Evolutionary conservation across 1,284 basidiomycete species (phyloP), one percentile per base, ranked within the genome.

Genomic region (Porphyrellus sp.): DNA sequence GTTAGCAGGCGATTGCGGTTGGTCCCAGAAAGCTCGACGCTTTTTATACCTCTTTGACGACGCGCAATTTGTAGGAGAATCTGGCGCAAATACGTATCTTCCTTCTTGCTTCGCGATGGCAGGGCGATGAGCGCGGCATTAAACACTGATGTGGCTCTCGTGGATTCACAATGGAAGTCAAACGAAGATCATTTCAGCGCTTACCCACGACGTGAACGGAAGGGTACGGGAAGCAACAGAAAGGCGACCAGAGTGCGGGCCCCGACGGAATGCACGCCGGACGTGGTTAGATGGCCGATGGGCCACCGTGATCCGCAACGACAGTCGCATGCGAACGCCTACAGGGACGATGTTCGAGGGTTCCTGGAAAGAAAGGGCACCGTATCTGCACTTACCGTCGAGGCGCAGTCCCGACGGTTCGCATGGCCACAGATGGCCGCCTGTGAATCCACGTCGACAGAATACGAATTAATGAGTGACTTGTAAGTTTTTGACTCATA

Each of bases 41-140:
- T 13, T 44, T 68, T 68, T 69, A 69, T 64, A 58, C 51, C 11
- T 41, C 49, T 28, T 42, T n/a, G 8, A n/a, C 25, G 7, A 24
- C 20, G 9, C 37, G n/a, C n/a, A n/a, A n/a, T n/a, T n/a, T n/a
- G n/a, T 6, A 2, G 18, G 33, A 37, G 21, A 31, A 21, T 27
- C 33, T 28, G n/a, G 21, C 23, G 40, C 23, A 37, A n/a, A 27
- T 4, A 8, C 16, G n/a, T 3, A 15, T 1, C 27, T 37, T 42
- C 39, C 13, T 20, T 51, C 28, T 45, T 38, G 2, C n/a, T 38
- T 18, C 8, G 12, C 9, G 18, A 40, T 23, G 41, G 25, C 23
- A 25, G 38, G 13, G 39, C 16, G n/a, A n/a, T n/a, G n/a, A n/a
- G n/a, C n/a, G n/a, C n/a, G n/a, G n/a, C n/a, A n/a, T n/a, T n/a